A percentile compares a stretch with the other conserved stretches of the same genome.
Conservation (phyloP, 345 rosid species). For the Brassica incana region DNA sequence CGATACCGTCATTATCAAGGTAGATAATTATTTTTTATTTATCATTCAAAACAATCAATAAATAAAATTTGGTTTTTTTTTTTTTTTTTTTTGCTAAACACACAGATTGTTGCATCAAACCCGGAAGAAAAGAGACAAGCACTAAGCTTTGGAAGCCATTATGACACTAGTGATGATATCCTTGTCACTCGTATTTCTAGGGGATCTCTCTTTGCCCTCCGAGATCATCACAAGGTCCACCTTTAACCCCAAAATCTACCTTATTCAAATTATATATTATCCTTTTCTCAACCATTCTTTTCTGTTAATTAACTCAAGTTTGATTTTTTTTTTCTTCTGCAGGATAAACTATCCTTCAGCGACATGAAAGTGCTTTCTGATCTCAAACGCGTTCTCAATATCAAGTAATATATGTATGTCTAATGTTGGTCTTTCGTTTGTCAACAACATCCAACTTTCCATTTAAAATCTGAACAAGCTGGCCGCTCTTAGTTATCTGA, state of each 20-base stretch:
- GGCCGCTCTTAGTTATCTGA: background rate
- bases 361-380: background rate
- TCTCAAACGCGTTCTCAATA: background rate
- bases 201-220: background rate
- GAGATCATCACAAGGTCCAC: background rate
- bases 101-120: background rate
- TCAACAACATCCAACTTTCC: background rate
- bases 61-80: background rate
- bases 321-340: background rate
- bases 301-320: background rate
- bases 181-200: background rate
- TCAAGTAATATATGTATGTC: background rate
- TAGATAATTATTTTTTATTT: background rate
- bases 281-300: background rate
- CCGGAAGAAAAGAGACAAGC: background rate
- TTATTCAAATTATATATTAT: background rate
- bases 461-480: background rate
- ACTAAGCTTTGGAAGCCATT: background rate
- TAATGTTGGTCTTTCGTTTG: background rate
- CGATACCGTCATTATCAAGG: background rate
- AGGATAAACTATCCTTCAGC: background rate
- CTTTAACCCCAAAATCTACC: background rate
- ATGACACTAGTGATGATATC: background rate
- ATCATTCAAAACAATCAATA: background rate
- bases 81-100: background rate